Conservation (phyloP, 352 stramenopile species). For the Thalassiosira hispida region DNA sequence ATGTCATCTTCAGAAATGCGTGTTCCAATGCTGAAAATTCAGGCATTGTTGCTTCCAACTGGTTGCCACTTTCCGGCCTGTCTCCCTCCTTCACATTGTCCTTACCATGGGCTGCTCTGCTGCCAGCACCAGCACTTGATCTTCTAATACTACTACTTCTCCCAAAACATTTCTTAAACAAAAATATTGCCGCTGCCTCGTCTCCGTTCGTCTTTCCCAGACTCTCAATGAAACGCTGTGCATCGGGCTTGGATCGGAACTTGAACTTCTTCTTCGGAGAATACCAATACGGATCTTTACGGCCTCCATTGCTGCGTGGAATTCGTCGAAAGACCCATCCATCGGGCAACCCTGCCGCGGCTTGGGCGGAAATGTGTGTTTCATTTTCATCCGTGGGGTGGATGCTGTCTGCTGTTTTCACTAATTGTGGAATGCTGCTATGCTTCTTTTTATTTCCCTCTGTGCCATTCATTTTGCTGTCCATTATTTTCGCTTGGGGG, state of each 20-base stretch:
- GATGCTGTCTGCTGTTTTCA: not conserved
- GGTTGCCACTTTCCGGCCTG: not conserved
- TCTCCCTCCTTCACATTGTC: not conserved
- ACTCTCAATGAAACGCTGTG: conserved; percentile 34
- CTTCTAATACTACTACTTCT: not conserved
- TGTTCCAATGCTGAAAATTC: not conserved
- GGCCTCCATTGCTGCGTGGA: not conserved
- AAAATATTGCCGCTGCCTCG: conserved; percentile 6
- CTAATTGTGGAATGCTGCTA: not conserved
- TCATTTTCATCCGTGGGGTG: conserved; percentile 6
- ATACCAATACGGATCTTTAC: conserved; percentile 63
- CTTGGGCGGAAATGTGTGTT: not conserved
- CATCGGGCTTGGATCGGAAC: conserved; percentile 54
- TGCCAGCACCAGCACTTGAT: not conserved
- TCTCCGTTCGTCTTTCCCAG: conserved; percentile 15
- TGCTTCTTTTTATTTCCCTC: not conserved
- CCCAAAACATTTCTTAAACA: not conserved
- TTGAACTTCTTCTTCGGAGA: conserved; percentile 46
- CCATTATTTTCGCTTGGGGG: not conserved
- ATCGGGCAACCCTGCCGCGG: conserved; percentile 17
- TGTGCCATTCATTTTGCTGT: not conserved
- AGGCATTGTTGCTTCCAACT: not conserved
- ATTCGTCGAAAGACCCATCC: conserved; percentile 6
- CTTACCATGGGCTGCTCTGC: not conserved
- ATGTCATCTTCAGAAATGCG: not conserved